Percentiles rank a stretch among this genome's conserved stretches.
These are phyloP conservation scores for Coriaria nepalensis DNA, from an alignment of 306 rosid species.

Conservation along the genomic window DNA sequence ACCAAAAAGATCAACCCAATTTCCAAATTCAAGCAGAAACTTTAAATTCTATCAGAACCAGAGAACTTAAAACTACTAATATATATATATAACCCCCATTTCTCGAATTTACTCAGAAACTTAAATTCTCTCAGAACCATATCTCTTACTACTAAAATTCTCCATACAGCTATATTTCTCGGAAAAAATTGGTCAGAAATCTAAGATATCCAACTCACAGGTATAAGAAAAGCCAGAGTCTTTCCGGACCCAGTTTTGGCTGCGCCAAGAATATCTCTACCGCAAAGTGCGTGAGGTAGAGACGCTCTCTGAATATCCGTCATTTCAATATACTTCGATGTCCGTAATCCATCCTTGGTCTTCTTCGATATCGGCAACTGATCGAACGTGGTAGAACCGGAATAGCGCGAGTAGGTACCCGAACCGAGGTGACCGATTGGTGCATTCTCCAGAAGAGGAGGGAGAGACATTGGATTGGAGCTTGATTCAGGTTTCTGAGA, in stretches of 20 bases:
- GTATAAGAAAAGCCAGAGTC: slow-evolving; percentile 77
- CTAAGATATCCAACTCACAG: slow-evolving; percentile 29
- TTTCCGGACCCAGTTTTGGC: slow-evolving; percentile 94
- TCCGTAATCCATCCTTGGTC: slow-evolving; percentile 26
- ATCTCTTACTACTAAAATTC: too few relatives aligned
- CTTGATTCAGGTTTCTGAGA: slow-evolving; percentile 42
- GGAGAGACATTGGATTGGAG: slow-evolving; percentile 47
- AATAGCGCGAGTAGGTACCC: slow-evolving; percentile 41
- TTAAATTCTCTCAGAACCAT: too few relatives aligned
- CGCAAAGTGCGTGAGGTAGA: slow-evolving; percentile 73
- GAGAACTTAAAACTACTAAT: too few relatives aligned
- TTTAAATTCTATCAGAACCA: too few relatives aligned
- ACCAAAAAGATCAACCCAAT: neutral
- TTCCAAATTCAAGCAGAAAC: neutral
- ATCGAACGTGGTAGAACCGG: slow-evolving; percentile 40
- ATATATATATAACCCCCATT: too few relatives aligned
- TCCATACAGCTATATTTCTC: too few relatives aligned
- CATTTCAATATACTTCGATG: slow-evolving; percentile 35
- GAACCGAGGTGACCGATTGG: slow-evolving; percentile 30
- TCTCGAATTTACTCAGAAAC: too few relatives aligned
- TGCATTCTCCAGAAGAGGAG: slow-evolving; percentile 24
- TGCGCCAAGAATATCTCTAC: slow-evolving; percentile 82
- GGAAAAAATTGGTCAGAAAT: too few relatives aligned
- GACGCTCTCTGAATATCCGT: slow-evolving; percentile 81
- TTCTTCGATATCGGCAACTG: slow-evolving; percentile 51